Evolutionary conservation across 2,329 filamentous ascomycete genomes (phyloP), one percentile per base, ranked within the genome.

Genomic region (Hypoxylon sp.): DNA sequence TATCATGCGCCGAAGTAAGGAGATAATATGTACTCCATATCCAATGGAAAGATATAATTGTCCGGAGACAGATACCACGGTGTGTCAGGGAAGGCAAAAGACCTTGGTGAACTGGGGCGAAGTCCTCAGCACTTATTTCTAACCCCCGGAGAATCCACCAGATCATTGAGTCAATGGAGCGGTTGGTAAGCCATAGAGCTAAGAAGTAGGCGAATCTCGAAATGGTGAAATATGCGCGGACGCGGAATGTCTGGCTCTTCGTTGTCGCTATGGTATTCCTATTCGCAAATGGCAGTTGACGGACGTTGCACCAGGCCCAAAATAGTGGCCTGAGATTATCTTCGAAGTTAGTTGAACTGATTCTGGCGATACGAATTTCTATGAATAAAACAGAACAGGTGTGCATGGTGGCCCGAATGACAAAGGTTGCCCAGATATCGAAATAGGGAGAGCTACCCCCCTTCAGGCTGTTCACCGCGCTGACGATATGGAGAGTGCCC

Each of bases 11-110:
- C 11, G 24, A 54, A 3, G 53, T 63, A 11, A 72, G 54, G 8
- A 66, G 26, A 6, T 63, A 26, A 44, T 72, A 69, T 2, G 64
- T 71, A 13, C 33, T 31, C 67, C 65, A 73, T 17, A 72, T 66
- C 67, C 70, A 73, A 6, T 65, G 33, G 4, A 65, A 39, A 3
- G 54, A 57, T 5, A 63, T 42, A 19, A 58, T 19, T 26, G 44
- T 5, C 17, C 35, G 54, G 13, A 64, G 29, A 11, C 1, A 53
- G 0, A 64, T 48, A 9, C 53, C 54, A 6, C 33, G 46, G 10
- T 39, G 5, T 14, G 10, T 50, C 8, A 55, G 48, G 13, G 50
- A 5, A n/a, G 62, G 50, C 19, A 17, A 31, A 14, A 65, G n/a
- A 10, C 19, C 29, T 35, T 59, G 62, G 19, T 65, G 48, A 2